Percentiles rank a stretch among this genome's conserved stretches.
Evolutionary conservation across 768 basidiomycete genomes (phyloP).

Genomic region (Infundibulicybe gibba): DNA sequence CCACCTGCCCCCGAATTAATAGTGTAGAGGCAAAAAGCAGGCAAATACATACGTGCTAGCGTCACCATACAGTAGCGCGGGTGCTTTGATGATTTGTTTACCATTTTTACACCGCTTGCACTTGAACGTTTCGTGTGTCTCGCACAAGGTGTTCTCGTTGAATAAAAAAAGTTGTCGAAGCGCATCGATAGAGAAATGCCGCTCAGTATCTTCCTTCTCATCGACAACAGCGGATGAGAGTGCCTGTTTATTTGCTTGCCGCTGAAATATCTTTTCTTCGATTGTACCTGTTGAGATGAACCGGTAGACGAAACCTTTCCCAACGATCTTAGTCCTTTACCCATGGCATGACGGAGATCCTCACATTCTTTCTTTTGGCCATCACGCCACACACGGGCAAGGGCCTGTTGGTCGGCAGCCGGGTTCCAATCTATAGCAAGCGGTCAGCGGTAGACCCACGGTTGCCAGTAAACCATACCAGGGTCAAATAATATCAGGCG

Average conservation of each 20-base stretch:
- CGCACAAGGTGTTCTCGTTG: slow-evolving; percentile 81
- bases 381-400: slow-evolving; percentile 99
- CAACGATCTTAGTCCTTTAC: not conserved
- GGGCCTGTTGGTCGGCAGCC: slow-evolving; percentile 95
- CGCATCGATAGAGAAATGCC: slow-evolving; percentile 89
- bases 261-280: slow-evolving; percentile 98
- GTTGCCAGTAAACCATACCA: slow-evolving; percentile 41
- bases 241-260: slow-evolving; percentile 94
- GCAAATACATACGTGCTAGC: slow-evolving; percentile 82
- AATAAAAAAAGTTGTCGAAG: slow-evolving; percentile 90
- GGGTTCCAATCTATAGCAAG: slow-evolving; percentile 88
- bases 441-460: slow-evolving; percentile 1
- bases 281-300: slow-evolving; percentile 97
- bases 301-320: slow-evolving; percentile 91
- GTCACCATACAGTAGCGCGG: slow-evolving; percentile 91
- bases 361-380: slow-evolving; percentile 99
- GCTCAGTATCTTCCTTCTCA: slow-evolving; percentile 91
- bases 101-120: slow-evolving; percentile 89
- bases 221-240: slow-evolving; percentile 98
- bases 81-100: slow-evolving; percentile 76
- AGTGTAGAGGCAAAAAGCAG: not conserved
- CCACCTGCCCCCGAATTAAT: slow-evolving; percentile 58
- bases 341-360: slow-evolving; percentile 16
- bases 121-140: slow-evolving; percentile 99
- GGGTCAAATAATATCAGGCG: slow-evolving; percentile 95